Conservation (phyloP, 148 eudicot genomes). For the Chenopodium berlandieri region DNA sequence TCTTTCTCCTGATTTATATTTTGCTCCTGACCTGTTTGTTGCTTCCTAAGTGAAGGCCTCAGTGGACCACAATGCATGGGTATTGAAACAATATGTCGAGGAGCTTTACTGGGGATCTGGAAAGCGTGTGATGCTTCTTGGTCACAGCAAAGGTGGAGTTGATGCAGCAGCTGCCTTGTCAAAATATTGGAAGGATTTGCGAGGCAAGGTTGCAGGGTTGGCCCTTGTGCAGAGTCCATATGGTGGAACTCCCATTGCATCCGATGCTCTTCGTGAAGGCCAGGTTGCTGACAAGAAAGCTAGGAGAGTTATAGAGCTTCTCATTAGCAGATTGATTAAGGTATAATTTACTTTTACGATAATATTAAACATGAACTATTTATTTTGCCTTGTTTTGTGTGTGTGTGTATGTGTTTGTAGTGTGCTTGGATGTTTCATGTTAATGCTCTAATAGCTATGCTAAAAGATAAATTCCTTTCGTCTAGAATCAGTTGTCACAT, state of each 20-base stretch:
- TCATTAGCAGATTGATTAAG: slow-evolving; percentile 77
- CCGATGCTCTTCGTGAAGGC: slow-evolving; percentile 86
- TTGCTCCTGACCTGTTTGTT: background rate
- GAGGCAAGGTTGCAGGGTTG: slow-evolving; percentile 76
- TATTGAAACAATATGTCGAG: slow-evolving; percentile 75
- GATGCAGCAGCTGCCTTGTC: slow-evolving; percentile 98
- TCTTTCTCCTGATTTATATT: background rate
- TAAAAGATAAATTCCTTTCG: no score
- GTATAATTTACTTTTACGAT: slow-evolving; percentile 28
- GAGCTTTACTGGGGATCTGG: slow-evolving; percentile 96
- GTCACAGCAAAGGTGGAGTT: slow-evolving; percentile 96
- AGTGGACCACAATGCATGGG: slow-evolving; percentile 88
- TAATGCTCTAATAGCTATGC: background rate
- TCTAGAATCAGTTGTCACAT: background rate
- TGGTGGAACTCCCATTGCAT: slow-evolving; percentile 88
- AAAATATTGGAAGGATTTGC: slow-evolving; percentile 59
- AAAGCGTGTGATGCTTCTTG: slow-evolving; percentile 88
- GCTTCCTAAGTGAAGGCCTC: slow-evolving; percentile 53
- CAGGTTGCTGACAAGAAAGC: slow-evolving; percentile 82
- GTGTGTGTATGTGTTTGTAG: no score
- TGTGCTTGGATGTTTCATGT: background rate
- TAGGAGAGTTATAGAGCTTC: slow-evolving; percentile 69
- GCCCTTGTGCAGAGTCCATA: slow-evolving; percentile 93
- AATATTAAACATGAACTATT: background rate
- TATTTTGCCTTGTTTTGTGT: background rate